Percentiles rank a stretch among this genome's conserved stretches.
phyloP scores from a whole-genome alignment of 2,329 filamentous ascomycete genomes.

The Fusarium sarcochroum region DNA sequence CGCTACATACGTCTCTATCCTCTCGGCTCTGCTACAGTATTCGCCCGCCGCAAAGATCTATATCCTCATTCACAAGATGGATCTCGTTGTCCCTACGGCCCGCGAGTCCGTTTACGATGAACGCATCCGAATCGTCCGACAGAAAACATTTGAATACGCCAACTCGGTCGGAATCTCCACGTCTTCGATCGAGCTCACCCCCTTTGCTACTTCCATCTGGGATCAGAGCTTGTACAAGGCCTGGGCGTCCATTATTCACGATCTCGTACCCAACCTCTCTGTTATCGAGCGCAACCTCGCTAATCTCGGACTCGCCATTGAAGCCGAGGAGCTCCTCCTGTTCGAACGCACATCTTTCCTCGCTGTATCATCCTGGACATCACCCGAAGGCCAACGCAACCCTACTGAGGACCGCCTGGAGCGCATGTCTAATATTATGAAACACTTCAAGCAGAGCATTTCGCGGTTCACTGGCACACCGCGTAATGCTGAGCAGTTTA shows the following conservation, averaged over 20 bases:
- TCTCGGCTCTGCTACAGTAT: conserved; percentile 89
- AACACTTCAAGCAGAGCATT: conserved; percentile 93
- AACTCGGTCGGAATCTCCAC: conserved; percentile 53
- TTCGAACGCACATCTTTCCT: conserved; percentile 97
- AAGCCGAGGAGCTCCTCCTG: conserved; percentile 92
- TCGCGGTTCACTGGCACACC: conserved; percentile 83
- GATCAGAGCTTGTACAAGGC: conserved; percentile 98
- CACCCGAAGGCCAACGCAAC: conserved; percentile 80
- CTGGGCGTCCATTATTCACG: conserved; percentile 98
- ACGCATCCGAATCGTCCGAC: conserved; percentile 81
- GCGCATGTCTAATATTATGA: conserved; percentile 95
- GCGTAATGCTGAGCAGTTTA: conserved; percentile 85
- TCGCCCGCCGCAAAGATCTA: conserved; percentile 87
- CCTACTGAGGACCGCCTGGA: conserved; percentile 95
- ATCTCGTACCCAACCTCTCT: conserved; percentile 92
- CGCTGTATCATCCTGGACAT: conserved; percentile 93
- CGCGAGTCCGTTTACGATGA: conserved; percentile 89
- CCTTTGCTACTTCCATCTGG: conserved; percentile 98
- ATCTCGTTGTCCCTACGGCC: conserved; percentile 85
- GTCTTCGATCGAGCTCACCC: conserved; percentile 75
- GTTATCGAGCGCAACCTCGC: conserved; percentile 89
- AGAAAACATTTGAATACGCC: conserved; percentile 74
- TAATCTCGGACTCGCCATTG: conserved; percentile 85
- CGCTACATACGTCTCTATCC: conserved; percentile 91
- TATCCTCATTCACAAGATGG: conserved; percentile 98